Evolutionary conservation across 2,329 filamentous ascomycete species (phyloP).

Genomic region (Trichoderma atrobrunneum): DNA sequence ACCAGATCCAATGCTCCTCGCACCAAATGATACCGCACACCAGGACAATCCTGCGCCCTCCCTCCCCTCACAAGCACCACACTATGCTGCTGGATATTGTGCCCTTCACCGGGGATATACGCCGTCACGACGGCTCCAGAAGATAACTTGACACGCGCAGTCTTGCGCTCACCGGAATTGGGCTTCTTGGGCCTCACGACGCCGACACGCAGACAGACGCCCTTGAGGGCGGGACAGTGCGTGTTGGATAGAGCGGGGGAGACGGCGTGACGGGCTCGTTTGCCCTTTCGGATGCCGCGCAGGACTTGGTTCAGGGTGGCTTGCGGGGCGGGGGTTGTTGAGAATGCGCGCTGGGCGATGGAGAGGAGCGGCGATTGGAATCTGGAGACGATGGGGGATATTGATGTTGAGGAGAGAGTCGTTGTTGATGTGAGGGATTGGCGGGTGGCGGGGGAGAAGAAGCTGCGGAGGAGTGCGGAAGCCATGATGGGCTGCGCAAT

Average conservation of each 20-base stretch:
- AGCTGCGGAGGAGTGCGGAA: constrained; percentile 35
- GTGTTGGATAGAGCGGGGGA: constrained; percentile 76
- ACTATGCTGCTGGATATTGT: constrained; percentile 98
- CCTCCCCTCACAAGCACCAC: constrained; percentile 95
- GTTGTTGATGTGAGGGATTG: constrained; percentile 27
- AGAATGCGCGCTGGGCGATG: constrained; percentile 40
- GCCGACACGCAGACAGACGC: constrained; percentile 91
- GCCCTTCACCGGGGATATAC: constrained; percentile 95
- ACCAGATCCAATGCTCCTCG: constrained; percentile 91
- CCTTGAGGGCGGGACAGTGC: constrained; percentile 80
- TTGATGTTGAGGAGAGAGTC: constrained; percentile 23
- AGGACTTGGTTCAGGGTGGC: constrained; percentile 74
- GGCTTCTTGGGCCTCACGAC: constrained; percentile 97
- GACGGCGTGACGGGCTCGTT: constrained; percentile 78
- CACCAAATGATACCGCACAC: constrained; percentile 94
- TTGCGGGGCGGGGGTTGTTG: constrained; percentile 52
- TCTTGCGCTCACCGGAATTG: constrained; percentile 96
- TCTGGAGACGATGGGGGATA: constrained; percentile 19
- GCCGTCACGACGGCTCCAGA: constrained; percentile 84
- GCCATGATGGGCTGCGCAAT: constrained; percentile 31
- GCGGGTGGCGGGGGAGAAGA: constrained; percentile 35
- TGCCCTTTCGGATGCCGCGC: constrained; percentile 72
- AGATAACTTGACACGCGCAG: constrained; percentile 83
- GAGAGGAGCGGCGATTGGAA: constrained; percentile 26
- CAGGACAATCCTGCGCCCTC: constrained; percentile 92